Percentiles rank a stretch among this genome's conserved stretches.
phyloP scores from a whole-genome alignment of 2,329 filamentous ascomycete species.

The Exophiala bonariae region DNA sequence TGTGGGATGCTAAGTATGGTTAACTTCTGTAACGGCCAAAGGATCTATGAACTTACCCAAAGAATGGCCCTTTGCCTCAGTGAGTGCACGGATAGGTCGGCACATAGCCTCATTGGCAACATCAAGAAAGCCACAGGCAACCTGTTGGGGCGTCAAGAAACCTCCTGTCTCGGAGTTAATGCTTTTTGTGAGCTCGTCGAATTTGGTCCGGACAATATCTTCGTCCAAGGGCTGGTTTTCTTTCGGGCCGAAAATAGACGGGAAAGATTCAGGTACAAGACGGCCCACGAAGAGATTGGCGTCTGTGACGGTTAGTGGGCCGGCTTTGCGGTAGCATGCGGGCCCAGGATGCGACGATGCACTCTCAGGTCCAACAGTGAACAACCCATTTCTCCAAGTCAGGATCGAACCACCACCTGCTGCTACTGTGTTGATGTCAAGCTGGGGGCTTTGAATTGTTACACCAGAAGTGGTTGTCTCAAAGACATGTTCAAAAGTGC shows the following conservation, averaged over 20 bases:
- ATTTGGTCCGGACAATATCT: conserved; percentile 41
- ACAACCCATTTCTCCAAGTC: conserved; percentile 81
- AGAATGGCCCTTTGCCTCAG: conserved; percentile 28
- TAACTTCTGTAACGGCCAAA: too few species aligned
- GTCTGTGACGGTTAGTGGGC: conserved; percentile 88
- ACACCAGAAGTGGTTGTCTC: conserved; percentile 83
- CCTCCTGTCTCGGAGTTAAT: conserved; percentile 41
- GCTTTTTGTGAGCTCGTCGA: conserved; percentile 41
- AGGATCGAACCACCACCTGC: conserved; percentile 65
- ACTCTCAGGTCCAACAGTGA: conserved; percentile 86
- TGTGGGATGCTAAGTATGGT: conserved; percentile 30
- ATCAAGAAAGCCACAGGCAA: conserved; percentile 42
- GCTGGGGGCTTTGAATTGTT: conserved; percentile 78
- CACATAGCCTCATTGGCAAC: conserved; percentile 45
- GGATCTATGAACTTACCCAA: too few species aligned
- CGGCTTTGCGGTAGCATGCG: conserved; percentile 86
- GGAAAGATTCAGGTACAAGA: conserved; percentile 71
- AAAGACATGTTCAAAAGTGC: conserved; percentile 81
- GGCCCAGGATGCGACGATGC: conserved; percentile 86
- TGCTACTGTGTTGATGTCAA: conserved; percentile 86
- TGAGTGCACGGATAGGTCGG: conserved; percentile 30
- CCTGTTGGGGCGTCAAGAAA: conserved; percentile 34
- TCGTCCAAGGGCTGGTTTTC: conserved; percentile 59
- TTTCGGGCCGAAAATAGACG: too few species aligned
- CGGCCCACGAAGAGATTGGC: conserved; percentile 84